Percentiles rank a stretch among this genome's conserved stretches.
Conservation (phyloP, 768 basidiomycete genomes). For the Albatrellus ellisii region DNA sequence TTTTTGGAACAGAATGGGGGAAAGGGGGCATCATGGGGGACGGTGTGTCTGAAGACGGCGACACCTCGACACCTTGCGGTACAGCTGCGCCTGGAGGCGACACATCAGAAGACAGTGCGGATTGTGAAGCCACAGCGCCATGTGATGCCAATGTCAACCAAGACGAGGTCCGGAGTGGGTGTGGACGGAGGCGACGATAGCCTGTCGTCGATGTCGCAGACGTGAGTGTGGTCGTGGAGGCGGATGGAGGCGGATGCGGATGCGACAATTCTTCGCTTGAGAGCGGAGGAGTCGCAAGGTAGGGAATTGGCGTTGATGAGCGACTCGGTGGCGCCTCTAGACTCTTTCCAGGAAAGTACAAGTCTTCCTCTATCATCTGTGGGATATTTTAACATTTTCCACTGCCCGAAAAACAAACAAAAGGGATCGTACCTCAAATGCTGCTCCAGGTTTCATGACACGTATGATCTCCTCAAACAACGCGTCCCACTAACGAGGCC, state of each 20-base stretch:
- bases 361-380: constrained; percentile 62
- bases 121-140: neutral
- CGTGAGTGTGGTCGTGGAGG: neutral
- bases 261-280: neutral
- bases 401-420: too few species aligned
- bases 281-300: neutral
- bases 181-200: neutral
- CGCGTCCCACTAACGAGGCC: constrained; percentile 40
- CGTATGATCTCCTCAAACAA: constrained; percentile 58
- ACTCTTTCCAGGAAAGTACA: constrained; percentile 52
- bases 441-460: constrained; percentile 64
- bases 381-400: neutral
- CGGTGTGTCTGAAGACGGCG: neutral
- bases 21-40: neutral
- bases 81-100: neutral
- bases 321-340: constrained; percentile 17
- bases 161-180: neutral
- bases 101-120: neutral
- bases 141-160: neutral
- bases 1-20: neutral
- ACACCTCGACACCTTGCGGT: neutral
- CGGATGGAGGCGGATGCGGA: neutral
- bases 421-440: constrained; percentile 39
- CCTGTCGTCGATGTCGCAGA: neutral
- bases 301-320: constrained; percentile 7